phyloP scores from a whole-genome alignment of 768 basidiomycete species.

The Mycena alexandri region DNA sequence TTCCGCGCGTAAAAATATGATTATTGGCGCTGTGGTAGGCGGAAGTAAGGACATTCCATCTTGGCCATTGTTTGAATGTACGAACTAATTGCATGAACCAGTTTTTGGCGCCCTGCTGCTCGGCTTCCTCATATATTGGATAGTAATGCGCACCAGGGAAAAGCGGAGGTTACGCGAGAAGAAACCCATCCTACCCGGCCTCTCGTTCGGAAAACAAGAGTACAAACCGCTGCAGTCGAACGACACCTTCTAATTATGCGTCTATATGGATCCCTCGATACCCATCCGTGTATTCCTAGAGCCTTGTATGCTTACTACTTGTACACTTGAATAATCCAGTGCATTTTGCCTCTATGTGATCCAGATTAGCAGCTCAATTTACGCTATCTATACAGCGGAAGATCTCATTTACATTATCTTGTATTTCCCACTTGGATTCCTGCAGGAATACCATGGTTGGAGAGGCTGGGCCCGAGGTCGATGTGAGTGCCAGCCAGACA shows the following conservation, averaged over 20 bases:
- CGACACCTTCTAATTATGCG: neutral
- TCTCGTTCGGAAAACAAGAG: conserved; percentile 23
- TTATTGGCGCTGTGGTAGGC: conserved; percentile 26
- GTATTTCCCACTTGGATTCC: conserved; percentile 74
- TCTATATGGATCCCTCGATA: neutral
- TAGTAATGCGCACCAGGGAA: conserved; percentile 2
- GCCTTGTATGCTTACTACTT: neutral
- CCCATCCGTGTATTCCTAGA: conserved; percentile 5
- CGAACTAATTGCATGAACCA: neutral
- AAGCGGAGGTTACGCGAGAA: conserved; percentile 13
- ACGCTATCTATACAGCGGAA: conserved; percentile 36
- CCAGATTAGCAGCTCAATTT: neutral
- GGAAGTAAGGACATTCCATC: conserved; percentile 3
- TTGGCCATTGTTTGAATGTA: neutral
- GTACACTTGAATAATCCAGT: too few relatives aligned
- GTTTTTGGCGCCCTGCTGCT: conserved; percentile 23
- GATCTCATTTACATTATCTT: conserved; percentile 54
- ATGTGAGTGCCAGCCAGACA: conserved; percentile 83
- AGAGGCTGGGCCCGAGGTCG: conserved; percentile 58
- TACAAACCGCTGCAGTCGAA: conserved; percentile 22
- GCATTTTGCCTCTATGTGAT: too few relatives aligned
- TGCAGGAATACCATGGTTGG: conserved; percentile 63
- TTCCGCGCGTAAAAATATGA: conserved; percentile 16
- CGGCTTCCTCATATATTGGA: conserved; percentile 14
- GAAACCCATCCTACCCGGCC: conserved; percentile 5